A percentile compares a stretch with the other conserved stretches of the same genome.
Evolutionary conservation across 2,329 filamentous ascomycete genomes (phyloP).

Genomic region (Ceratocystiopsis brevicomis): DNA sequence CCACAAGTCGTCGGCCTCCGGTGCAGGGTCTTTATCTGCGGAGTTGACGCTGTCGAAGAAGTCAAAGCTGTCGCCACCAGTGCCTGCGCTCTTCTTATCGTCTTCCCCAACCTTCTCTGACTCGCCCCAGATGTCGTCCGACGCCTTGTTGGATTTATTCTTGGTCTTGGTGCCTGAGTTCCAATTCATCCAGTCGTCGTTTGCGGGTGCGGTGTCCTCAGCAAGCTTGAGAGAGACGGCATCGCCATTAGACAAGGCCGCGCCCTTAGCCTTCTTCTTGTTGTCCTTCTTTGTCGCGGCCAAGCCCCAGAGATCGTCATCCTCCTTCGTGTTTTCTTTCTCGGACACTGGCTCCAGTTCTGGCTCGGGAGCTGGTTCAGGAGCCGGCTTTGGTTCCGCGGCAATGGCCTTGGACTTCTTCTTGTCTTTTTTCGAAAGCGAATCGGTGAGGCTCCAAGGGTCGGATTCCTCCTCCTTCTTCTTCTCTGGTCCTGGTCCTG

Average conservation of each 20-base stretch:
- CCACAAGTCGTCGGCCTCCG: conserved; percentile 15
- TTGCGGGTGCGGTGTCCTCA: conserved; percentile 1
- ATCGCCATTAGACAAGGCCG: conserved; percentile 6
- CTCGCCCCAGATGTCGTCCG: conserved; percentile 1
- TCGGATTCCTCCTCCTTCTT: conserved; percentile 1
- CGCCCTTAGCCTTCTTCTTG: conserved; percentile 9
- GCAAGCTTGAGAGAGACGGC: conserved; percentile 2
- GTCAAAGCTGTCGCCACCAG: conserved; percentile 8
- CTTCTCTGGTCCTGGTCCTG: not conserved
- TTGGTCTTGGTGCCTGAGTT: conserved; percentile 3
- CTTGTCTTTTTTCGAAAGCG: conserved; percentile 11
- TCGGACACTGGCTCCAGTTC: conserved; percentile 5
- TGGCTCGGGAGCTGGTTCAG: conserved; percentile 11
- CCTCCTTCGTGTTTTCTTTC: not conserved
- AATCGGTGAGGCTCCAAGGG: conserved; percentile 2
- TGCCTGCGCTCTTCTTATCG: conserved; percentile 16
- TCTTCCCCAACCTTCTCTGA: conserved; percentile 5
- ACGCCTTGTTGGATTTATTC: conserved; percentile 5
- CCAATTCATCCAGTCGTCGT: conserved; percentile 8
- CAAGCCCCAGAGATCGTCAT: conserved; percentile 2
- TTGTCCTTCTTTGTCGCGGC: conserved; percentile 2
- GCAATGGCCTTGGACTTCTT: conserved; percentile 9
- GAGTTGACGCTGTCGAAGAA: conserved; percentile 15
- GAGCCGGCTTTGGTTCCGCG: conserved; percentile 7
- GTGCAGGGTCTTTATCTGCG: conserved; percentile 18